Conservation (phyloP, 805 yeast genomes). For the Metschnikowia sp. region DNA sequence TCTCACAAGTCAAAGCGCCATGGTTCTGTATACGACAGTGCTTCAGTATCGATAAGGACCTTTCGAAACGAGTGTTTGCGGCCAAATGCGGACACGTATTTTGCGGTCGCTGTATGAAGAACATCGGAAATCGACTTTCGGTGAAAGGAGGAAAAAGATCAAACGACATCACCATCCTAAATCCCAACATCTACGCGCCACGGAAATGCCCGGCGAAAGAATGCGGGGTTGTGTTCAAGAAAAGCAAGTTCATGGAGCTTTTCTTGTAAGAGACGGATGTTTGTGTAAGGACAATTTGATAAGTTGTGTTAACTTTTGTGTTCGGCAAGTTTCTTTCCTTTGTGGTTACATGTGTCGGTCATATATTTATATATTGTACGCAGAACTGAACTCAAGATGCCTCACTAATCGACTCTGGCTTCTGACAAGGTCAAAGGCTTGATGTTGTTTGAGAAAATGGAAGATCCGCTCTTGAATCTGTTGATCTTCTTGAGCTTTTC, state of each 20-base stretch:
- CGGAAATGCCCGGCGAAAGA: constrained; percentile 51
- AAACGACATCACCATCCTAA: constrained; percentile 23
- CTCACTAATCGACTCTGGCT: constrained; percentile 40
- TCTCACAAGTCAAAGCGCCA: constrained; percentile 51
- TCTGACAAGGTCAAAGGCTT: constrained; percentile 48
- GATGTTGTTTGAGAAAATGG: constrained; percentile 54
- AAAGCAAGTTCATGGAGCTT: constrained; percentile 54
- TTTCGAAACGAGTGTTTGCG: constrained; percentile 66
- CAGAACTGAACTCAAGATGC: too few relatives aligned
- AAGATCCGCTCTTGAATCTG: constrained; percentile 46
- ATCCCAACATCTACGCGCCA: constrained; percentile 50
- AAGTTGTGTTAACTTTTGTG: too few relatives aligned
- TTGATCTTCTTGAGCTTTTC: constrained; percentile 67
- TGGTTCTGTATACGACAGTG: constrained; percentile 53
- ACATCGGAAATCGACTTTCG: constrained; percentile 48
- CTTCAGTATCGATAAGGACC: constrained; percentile 52
- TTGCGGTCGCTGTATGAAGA: constrained; percentile 80
- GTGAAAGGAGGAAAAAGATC: constrained; percentile 17
- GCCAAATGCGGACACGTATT: constrained; percentile 75
- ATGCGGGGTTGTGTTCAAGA: constrained; percentile 45
- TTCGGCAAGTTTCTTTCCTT: too few relatives aligned
- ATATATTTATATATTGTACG: too few relatives aligned
- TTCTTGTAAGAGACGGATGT: constrained; percentile 20
- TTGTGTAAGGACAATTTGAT: too few relatives aligned
- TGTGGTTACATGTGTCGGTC: too few relatives aligned